Evolutionary conservation across 768 basidiomycete species (phyloP), one percentile per base, ranked within the genome.

Genomic region (Agrocybe pediades): DNA sequence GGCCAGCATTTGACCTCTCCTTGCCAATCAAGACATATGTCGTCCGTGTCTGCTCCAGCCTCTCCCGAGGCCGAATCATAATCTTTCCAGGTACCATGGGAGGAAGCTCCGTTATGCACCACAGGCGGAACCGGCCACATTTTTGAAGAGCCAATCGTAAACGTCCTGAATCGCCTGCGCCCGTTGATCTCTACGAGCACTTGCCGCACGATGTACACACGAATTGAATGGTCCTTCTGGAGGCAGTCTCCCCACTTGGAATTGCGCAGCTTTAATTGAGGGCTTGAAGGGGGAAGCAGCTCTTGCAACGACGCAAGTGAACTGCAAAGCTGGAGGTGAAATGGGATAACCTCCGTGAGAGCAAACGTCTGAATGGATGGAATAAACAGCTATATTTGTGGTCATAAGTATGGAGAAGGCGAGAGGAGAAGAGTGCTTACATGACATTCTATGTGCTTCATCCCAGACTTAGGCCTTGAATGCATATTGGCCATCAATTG

Each of bases 281-380:
- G 20, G 33, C 64, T 66, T 16, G 55, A 58, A 17, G 65, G 57
- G n/a, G 72, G 70, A 21, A 74, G 55, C 9, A 84, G 73, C 27
- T 76, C 71, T 17, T 67, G 65, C 29, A 86, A 69, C 6, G 82
- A 81, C 17, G 67, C 59, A 9, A 72, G 57, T 17, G 76, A 72
- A 27, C 76, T 78, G 41, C 70, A 70, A 25, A 86, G 68, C 53
- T 85, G 83, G 21, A 87, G 65, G 59, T 84, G 81, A 58, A 86
- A 80, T 3, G 85, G 83, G 17, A 86, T 82, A 24, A 65, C 63
- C 45, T 84, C 81, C 21, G 74, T 66, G 44, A 81, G 57, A 13
- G 75, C 74, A 65, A 74, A 85, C 2, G 71, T 74, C 36, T 73
- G 76, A 6, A 78, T 73, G 2, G 77, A 76, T 2, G 85, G 84